Conservation (phyloP, 1,139 yeast genomes). For the Yamadazyma aaseri region DNA sequence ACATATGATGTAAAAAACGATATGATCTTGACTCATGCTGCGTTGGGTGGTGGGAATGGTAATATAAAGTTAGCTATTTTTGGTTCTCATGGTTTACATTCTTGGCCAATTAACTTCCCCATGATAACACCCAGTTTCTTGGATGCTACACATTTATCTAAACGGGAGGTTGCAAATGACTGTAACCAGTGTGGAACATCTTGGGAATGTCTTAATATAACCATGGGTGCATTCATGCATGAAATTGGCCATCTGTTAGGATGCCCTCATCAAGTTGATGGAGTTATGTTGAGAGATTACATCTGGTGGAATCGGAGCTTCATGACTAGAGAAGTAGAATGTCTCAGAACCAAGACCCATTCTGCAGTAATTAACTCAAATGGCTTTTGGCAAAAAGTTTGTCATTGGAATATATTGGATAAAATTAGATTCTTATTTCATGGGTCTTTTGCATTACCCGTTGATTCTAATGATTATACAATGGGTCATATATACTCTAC, state of each 20-base stretch:
- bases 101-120: constrained; percentile 84
- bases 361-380: constrained; percentile 44
- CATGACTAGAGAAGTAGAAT: constrained; percentile 64
- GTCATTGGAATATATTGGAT: constrained; percentile 88
- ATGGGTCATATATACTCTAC: constrained; percentile 33
- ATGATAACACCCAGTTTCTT: constrained; percentile 65
- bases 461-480: constrained; percentile 37
- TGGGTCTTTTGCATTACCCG: constrained; percentile 72
- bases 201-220: constrained; percentile 87
- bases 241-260: constrained; percentile 91
- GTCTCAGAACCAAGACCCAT: constrained; percentile 49
- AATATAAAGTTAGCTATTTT: constrained; percentile 78
- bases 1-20: constrained; percentile 68
- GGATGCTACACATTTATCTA: constrained; percentile 65
- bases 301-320: constrained; percentile 74
- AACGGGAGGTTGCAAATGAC: constrained; percentile 82
- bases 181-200: constrained; percentile 77
- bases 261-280: constrained; percentile 87
- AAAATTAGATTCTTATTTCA: constrained; percentile 75
- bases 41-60: constrained; percentile 84
- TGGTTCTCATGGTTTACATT: constrained; percentile 88
- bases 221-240: constrained; percentile 93
- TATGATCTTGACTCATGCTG: constrained; percentile 84
- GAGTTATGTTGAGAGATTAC: constrained; percentile 90
- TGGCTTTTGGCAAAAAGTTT: constrained; percentile 54